Percentiles rank a stretch among this genome's conserved stretches.
phyloP scores from a whole-genome alignment of 2,329 filamentous ascomycete species.

The Septoria petroselini region DNA sequence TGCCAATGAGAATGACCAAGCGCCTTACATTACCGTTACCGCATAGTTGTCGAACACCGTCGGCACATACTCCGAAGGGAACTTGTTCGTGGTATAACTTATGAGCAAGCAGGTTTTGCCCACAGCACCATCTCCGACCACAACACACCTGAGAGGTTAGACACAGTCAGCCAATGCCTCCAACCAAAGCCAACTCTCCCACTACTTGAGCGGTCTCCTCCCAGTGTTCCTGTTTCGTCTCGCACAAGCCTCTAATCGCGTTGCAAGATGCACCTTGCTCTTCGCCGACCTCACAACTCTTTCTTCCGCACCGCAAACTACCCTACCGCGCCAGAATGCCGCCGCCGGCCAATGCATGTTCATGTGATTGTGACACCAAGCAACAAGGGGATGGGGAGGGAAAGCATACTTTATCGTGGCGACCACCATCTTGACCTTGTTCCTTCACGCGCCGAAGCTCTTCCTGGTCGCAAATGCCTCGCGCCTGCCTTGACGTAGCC shows the following conservation, averaged over 20 bases:
- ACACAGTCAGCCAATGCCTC: slow-evolving; percentile 20
- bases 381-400: background rate
- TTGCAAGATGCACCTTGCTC: slow-evolving; percentile 1
- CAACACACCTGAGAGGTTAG: slow-evolving; percentile 73
- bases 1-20: too few relatives aligned
- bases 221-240: background rate
- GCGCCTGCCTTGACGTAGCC: slow-evolving; percentile 13
- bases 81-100: slow-evolving; percentile 99
- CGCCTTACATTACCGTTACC: slow-evolving; percentile 80
- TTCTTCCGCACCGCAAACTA: slow-evolving; percentile 9
- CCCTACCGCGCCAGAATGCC: slow-evolving; percentile 2
- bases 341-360: slow-evolving; percentile 2
- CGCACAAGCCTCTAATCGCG: slow-evolving; percentile 1
- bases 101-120: slow-evolving; percentile 99
- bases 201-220: slow-evolving; percentile 10
- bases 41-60: slow-evolving; percentile 99
- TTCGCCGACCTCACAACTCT: background rate
- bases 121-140: slow-evolving; percentile 98
- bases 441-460: slow-evolving; percentile 4
- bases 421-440: slow-evolving; percentile 33
- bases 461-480: background rate
- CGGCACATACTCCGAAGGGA: slow-evolving; percentile 98
- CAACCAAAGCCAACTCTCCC: slow-evolving; percentile 6
- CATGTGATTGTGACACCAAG: background rate
- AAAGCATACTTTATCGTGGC: slow-evolving; percentile 36